These are phyloP conservation scores for Geosmithia morbida DNA, from an alignment of 2,329 filamentous ascomycete genomes.

Conservation along the genomic window DNA sequence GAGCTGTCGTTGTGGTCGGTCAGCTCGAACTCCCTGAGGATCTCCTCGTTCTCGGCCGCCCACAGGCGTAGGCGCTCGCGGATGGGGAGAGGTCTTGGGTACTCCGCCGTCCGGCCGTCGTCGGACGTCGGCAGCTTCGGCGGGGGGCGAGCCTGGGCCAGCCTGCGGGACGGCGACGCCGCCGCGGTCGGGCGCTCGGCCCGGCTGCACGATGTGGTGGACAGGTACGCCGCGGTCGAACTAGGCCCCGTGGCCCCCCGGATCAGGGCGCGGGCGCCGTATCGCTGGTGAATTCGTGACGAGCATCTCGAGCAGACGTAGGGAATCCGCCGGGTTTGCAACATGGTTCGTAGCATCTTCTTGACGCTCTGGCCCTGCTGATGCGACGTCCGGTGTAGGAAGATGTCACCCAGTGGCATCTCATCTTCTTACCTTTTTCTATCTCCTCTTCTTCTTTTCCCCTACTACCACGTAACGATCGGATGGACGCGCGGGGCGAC, in stretches of 20 bases:
- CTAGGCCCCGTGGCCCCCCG: neutral
- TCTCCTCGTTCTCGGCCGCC: constrained; percentile 18
- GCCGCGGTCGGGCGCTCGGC: neutral
- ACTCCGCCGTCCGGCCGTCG: no score
- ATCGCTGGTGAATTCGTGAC: constrained; percentile 1
- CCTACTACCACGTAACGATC: no score
- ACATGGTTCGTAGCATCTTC: constrained; percentile 9
- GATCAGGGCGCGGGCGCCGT: neutral
- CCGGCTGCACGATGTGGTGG: neutral
- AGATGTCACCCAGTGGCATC: no score
- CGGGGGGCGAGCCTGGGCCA: no score
- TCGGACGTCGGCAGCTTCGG: neutral
- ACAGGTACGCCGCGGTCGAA: neutral
- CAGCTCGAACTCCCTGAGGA: constrained; percentile 3
- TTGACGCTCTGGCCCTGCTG: neutral
- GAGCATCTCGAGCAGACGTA: constrained; percentile 19
- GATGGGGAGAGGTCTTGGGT: constrained; percentile 11
- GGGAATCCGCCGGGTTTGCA: constrained; percentile 13
- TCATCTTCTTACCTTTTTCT: no score
- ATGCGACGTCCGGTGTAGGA: no score
- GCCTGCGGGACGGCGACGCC: neutral
- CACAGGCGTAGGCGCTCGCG: constrained; percentile 26
- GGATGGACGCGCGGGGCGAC: no score
- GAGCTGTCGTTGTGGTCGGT: constrained; percentile 5
- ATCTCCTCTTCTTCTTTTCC: no score